Evolutionary conservation across 345 rosid genomes (phyloP), one percentile per base, ranked within the genome.

Genomic region (Erucastrum elatum): DNA sequence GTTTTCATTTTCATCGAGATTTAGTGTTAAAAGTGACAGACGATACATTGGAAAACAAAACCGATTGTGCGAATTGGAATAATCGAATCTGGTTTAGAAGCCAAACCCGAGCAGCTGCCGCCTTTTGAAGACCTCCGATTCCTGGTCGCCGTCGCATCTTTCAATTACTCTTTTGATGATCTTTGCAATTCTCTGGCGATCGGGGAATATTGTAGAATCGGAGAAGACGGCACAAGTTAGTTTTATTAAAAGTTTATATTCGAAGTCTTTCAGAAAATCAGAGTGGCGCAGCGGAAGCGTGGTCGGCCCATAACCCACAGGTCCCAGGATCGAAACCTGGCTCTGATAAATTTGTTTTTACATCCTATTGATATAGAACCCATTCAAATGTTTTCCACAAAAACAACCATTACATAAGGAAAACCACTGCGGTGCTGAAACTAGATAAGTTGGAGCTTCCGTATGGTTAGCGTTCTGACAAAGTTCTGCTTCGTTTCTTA

Each of bases 261-360:
- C 67, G 0, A 1, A 0, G 0, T 1, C 0, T 64, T 2, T 35
- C 44, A 69, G n/a, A 30, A 15, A 51, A 69, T 69, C 92, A 90
- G 87, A 90, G 91, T 90, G 90, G 90, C 88, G 90, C 91, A 87
- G 93, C 89, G 90, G 90, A 90, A 85, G 93, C 88, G 89, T 87
- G 89, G 88, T 87, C 89, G 91, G 88, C 90, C 92, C 89, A 87
- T 89, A 89, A 87, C 90, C 89, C 89, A 90, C 87, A 88, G 89
- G 88, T 87, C 87, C 89, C 87, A 86, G 87, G 93, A 88, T 88
- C 88, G 90, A 88, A 90, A 90, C 91, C 87, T 86, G 90, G 85
- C 87, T 86, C 84, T 86, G 78, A 76, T 80, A 80, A n/a, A n/a
- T n/a, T n/a, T n/a, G n/a, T 44, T 44, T 4, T n/a, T n/a, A n/a